These are phyloP conservation scores for Claviceps paspali DNA, from an alignment of 2,329 filamentous ascomycete species.

Conservation along the genomic window DNA sequence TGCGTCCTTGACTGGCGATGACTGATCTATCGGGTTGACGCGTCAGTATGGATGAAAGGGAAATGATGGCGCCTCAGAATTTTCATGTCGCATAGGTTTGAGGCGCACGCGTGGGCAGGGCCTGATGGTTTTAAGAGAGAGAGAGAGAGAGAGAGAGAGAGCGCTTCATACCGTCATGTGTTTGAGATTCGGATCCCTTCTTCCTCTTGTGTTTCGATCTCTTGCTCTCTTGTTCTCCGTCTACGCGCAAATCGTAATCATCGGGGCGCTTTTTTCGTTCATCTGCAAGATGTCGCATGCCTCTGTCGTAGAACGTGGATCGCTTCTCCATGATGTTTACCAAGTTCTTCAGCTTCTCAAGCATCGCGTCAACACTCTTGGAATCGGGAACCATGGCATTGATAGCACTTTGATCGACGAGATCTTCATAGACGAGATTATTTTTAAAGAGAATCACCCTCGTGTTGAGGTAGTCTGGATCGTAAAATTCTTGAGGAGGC, in stretches of 20 bases:
- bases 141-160: too few relatives aligned
- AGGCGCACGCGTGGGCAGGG: neutral
- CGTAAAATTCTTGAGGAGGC: conserved; percentile 37
- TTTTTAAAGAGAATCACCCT: conserved; percentile 42
- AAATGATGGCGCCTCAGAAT: neutral
- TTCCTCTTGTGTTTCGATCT: conserved; percentile 63
- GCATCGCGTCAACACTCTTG: conserved; percentile 47
- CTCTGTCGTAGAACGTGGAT: conserved; percentile 52
- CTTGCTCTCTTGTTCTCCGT: conserved; percentile 35
- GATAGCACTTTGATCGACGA: conserved; percentile 47
- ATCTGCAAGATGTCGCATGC: conserved; percentile 55
- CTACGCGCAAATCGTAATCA: conserved; percentile 32
- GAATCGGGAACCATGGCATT: conserved; percentile 46
- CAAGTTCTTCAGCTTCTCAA: conserved; percentile 47
- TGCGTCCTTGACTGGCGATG: conserved; percentile 36
- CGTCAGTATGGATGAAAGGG: neutral
- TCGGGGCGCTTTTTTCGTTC: conserved; percentile 48
- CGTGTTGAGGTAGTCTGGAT: conserved; percentile 53
- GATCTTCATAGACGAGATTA: conserved; percentile 46
- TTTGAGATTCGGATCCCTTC: conserved; percentile 49
- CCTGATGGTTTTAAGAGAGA: neutral
- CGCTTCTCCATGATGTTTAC: conserved; percentile 52
- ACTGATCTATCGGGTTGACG: conserved; percentile 26
- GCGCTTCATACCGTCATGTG: conserved; percentile 11
- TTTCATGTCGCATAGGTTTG: neutral